Base-by-base conservation (phyloP, 805 yeast species). In the Metschnikowia similis region DNA sequence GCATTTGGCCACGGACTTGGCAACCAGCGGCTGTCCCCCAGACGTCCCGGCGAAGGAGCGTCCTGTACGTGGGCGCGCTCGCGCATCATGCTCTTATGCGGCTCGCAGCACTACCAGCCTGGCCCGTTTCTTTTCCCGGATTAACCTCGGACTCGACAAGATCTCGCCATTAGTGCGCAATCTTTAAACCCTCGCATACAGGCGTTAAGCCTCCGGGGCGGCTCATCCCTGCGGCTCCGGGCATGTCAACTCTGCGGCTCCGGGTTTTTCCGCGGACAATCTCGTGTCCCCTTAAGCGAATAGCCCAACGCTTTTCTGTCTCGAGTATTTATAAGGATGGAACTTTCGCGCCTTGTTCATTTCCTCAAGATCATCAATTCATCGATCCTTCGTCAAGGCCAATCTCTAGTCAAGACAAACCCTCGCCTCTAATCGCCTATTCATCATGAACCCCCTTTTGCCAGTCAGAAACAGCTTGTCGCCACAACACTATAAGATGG, bases 401-500 rank as follows among this genome's bases (percentile, higher is more conserved):
- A 21, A 5, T 5, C 21, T 21, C 21, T 21, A 21, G 21, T 4
- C 13, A 11, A 31, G n/a, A 31, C 34, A 31, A 31, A 13, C 5
- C n/a, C 13, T 31, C 13, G 2, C 13, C 34, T 26, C 9, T 3
- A 28, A 39, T 3, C 35, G 14, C 2, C 30, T 17, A 11, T 21
- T 6, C 35, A 42, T 3, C 21, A 10, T 43, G 46, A 43, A 43
- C 46, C 39, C 39, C 14, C 40, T 43, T 35, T 35, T 35, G 34
- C 43, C 51, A 28, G 29, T 31, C 32, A 53, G 49, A 48, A 43
- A 53, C 46, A 52, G 47, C 28, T 41, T 50, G 35, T 39, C 49
- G 26, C 54, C 54, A 35, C 50, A 55, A 35, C 41, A 50, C 49
- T 55, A 55, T 43, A 58, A 54, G 45, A 35, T 65, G 52, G 47